A percentile compares a stretch with the other conserved stretches of the same genome.
These are phyloP conservation scores for Hortaea werneckii DNA, from an alignment of 2,329 filamentous ascomycete species.

Conservation along the genomic window DNA sequence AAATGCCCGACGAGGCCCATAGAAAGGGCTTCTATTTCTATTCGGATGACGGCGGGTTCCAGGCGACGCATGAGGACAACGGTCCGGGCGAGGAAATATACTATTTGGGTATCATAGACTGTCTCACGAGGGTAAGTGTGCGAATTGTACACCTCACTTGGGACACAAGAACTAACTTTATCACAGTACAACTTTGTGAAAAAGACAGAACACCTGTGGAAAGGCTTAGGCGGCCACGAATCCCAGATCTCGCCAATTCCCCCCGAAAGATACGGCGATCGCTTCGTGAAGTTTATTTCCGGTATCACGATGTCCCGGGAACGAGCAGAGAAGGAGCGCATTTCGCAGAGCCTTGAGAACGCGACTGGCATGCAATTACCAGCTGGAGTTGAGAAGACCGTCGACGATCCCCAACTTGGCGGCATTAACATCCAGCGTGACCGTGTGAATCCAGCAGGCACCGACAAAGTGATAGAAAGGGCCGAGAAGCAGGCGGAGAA, in stretches of 20 bases:
- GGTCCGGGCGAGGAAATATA: slow-evolving; percentile 82
- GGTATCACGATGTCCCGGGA: slow-evolving; percentile 84
- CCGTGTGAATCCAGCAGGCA: slow-evolving; percentile 26
- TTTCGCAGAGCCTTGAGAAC: slow-evolving; percentile 11
- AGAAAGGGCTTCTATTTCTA: slow-evolving; percentile 78
- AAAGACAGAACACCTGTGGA: slow-evolving; percentile 93
- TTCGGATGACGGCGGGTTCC: slow-evolving; percentile 83
- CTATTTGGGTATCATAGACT: slow-evolving; percentile 97
- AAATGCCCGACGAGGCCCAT: slow-evolving; percentile 74
- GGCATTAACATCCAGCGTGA: slow-evolving; percentile 28
- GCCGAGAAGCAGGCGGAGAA: slow-evolving; percentile 55
- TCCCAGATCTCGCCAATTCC: slow-evolving; percentile 87
- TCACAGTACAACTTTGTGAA: slow-evolving; percentile 82
- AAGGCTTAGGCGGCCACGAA: slow-evolving; percentile 75
- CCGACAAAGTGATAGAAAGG: slow-evolving; percentile 45
- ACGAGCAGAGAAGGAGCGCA: slow-evolving; percentile 51
- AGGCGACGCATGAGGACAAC: slow-evolving; percentile 86
- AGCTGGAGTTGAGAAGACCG: slow-evolving; percentile 16
- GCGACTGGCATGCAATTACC: slow-evolving; percentile 12
- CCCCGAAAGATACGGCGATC: slow-evolving; percentile 81
- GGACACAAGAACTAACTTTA: neutral
- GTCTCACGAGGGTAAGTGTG: slow-evolving; percentile 78
- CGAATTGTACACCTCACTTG: neutral
- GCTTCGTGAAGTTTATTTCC: slow-evolving; percentile 86
- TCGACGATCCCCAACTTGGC: slow-evolving; percentile 28